Evolutionary conservation across 1,284 basidiomycete species (phyloP), one percentile per base, ranked within the genome.

Genomic region (Ganoderma boninense): DNA sequence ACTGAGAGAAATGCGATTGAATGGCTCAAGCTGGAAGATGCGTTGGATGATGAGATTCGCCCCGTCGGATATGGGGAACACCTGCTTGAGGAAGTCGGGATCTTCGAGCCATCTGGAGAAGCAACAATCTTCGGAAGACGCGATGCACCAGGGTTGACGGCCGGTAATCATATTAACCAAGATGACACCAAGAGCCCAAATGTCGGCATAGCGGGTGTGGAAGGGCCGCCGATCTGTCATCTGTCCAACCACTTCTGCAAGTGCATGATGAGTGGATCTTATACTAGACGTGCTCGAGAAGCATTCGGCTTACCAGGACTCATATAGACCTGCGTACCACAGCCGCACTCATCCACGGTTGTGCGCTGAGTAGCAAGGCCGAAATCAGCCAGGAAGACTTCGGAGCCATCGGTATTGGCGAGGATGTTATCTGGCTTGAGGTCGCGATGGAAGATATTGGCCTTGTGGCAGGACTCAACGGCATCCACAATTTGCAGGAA

Each of bases 131-230:
- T 86, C 83, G 4, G 86, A 82, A 61, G 85, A 88, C 2, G 97
- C 95, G 74, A 88, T 86, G 70, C 89, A 87, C 97, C 97, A 98
- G 5, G 96, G 97, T 79, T 93, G 95, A 44, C 93, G 89, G 40
- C 93, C 92, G 73, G 92, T 93, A 57, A 95, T 91, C 83, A 99
- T 89, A 82, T 98, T 98, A 66, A 79, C 64, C 61, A 82, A 77
- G 59, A 82, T 78, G 64, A 81, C 71, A n/a, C 81, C 81, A 16
- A 98, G 86, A 3, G 97, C 92, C 97, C 97, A 99, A 70, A 98
- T 88, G 79, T 99, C 97, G 79, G 91, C 93, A 71, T 89, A 86
- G 29, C 85, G 26, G 18, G 95, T 92, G 61, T 89, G 92, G 83
- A 96, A 97, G 8, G 77, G 66, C 3, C 65, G 49, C 54, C 62